Evolutionary conservation across 345 rosid genomes (phyloP), one percentile per base, ranked within the genome.

Genomic region (Luvunga scandens): DNA sequence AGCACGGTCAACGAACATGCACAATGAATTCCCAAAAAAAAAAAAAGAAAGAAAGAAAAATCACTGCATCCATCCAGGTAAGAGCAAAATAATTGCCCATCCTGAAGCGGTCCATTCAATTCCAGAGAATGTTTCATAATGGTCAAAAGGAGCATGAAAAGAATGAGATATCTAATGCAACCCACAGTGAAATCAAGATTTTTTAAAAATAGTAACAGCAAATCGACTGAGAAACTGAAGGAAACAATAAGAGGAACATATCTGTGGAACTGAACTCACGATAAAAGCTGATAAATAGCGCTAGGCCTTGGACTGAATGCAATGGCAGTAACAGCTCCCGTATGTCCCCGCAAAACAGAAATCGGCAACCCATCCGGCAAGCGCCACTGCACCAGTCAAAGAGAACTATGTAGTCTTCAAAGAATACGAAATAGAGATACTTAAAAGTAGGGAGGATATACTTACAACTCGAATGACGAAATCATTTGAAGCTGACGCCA

Each of bases 401-500:
- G 78, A 57, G 57, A 79, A 82, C 67, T 50, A 72, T 59, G 22
- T 42, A 61, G 75, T 75, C 66, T 69, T 50, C 48, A 30, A 70
- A 77, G 65, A 31, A 56, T 55, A 76, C 28, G 38, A 74, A 77
- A 78, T 39, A 81, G 7, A 72, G 38, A 75, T 27, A 53, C 71
- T 33, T 42, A 55, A 78, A 72, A 69, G 65, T 30, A 56, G 42
- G 81, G 60, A 76, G 34, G 75, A 72, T 71, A 81, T 84, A 73
- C 94, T 89, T 90, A 96, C 99, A 81, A 92, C 98, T 89, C 98
- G 95, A 81, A 94, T 94, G 68, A 90, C 91, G 76, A 91, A 96
- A 90, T 96, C 99, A 84, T 96, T 96, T 80, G 99, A 94, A 80
- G 99, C 93, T 69, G 99, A 96, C 27, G 99, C 99, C 82, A 94